phyloP scores from a whole-genome alignment of 352 stramenopile species.

The Globisporangium spinosum region DNA sequence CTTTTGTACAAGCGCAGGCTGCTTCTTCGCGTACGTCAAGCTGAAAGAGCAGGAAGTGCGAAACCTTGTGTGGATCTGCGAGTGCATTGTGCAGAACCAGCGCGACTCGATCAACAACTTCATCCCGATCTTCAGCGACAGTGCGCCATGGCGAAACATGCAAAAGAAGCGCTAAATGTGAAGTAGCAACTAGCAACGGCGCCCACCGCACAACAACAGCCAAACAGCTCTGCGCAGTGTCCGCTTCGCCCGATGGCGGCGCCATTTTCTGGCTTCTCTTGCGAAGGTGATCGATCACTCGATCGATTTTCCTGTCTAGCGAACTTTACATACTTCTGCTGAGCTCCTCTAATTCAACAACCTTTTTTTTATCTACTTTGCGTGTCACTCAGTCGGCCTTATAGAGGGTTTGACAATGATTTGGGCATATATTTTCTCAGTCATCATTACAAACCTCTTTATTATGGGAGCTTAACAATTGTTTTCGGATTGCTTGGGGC shows the following conservation, averaged over 20 bases:
- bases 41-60: conserved; percentile 99
- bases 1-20: conserved; percentile 28
- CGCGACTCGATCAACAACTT: conserved; percentile 99
- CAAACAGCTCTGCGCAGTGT: not conserved
- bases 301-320: not conserved
- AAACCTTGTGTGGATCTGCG: conserved; percentile 99
- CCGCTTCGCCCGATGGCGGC: not conserved
- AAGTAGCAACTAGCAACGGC: not conserved
- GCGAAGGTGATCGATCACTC: conserved; percentile 1
- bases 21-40: conserved; percentile 99
- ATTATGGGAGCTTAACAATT: not conserved
- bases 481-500: too few relatives aligned
- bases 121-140: conserved; percentile 97
- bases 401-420: not conserved
- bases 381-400: not conserved
- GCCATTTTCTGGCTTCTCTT: not conserved
- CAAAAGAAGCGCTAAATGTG: conserved; percentile 51
- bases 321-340: conserved; percentile 4
- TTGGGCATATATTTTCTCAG: not conserved
- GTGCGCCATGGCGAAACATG: conserved; percentile 87
- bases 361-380: not conserved
- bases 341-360: not conserved
- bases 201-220: not conserved
- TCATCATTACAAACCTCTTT: not conserved
- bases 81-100: conserved; percentile 99